Evolutionary conservation across 2,329 filamentous ascomycete species (phyloP), one percentile per base, ranked within the genome.

Genomic region (Xylaria arbuscula): DNA sequence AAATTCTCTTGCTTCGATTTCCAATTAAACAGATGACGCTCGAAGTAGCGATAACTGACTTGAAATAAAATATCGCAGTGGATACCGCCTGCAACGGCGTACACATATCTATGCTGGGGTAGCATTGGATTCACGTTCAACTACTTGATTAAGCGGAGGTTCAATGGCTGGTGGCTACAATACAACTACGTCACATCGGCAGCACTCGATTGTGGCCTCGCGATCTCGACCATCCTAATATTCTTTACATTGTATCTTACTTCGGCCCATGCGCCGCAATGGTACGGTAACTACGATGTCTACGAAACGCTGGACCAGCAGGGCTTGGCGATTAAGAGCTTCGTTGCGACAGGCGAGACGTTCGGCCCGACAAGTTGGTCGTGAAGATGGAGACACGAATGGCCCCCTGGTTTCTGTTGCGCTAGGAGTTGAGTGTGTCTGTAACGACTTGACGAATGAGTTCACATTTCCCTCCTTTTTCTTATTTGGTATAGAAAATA

Each of bases 131-230:
- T 87, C 56, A 71, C 90, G 42, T 93, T 93, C 82, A 92, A 93
- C 79, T 90, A 86, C 74, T 88, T 84, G 73, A 86, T 93, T 76
- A 87, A 87, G 76, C 84, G 89, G 66, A 85, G 87, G 70, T 90
- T 86, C 80, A 87, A 85, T 3, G 90, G 89, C 40, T 93, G 91
- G 91, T 93, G 91, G 91, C 82, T 91, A 78, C 88, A 90, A 78
- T 93, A 92, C 81, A 93, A 93, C 81, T 93, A 93, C 77, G 85
- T 93, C 75, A 88, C 90, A 0, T 92, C 90, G 22, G 91, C 91
- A 0, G 91, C 89, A 1, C 81, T 93, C 45, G 91, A 93, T 77
- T 87, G 87, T 57, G 91, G 91, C 5, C 83, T 92, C 5, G 88
- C 90, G 13, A 78, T 93, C 22, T 87, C 85, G 40, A 90, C 90